Evolutionary conservation across 2,329 filamentous ascomycete genomes (phyloP).

Genomic region (Byssothecium circinans): DNA sequence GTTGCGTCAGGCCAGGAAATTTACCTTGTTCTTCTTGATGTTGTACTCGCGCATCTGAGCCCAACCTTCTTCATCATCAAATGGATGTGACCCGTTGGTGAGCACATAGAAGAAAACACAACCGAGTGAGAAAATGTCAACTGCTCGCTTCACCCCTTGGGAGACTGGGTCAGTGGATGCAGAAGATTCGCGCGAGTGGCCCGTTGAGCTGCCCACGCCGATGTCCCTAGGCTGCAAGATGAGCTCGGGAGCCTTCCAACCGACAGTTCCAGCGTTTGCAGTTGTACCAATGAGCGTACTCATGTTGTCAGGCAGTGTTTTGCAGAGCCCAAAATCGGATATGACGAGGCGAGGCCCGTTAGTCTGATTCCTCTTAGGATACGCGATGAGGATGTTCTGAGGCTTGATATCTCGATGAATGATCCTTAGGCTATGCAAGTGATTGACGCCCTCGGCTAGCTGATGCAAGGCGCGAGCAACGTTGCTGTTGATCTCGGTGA

Average conservation of each 20-base stretch:
- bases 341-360: constrained; percentile 83
- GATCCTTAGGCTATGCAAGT: constrained; percentile 88
- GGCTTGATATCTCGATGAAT: constrained; percentile 97
- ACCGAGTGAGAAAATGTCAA: constrained; percentile 95
- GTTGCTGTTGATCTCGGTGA: constrained; percentile 72
- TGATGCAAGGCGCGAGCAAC: constrained; percentile 81
- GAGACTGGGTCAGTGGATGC: constrained; percentile 47
- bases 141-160: constrained; percentile 87
- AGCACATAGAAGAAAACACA: constrained; percentile 99
- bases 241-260: constrained; percentile 94
- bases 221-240: constrained; percentile 62
- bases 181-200: constrained; percentile 47
- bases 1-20: not conserved
- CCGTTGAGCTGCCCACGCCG: constrained; percentile 45
- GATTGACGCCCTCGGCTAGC: constrained; percentile 83
- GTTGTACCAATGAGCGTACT: constrained; percentile 95
- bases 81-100: constrained; percentile 88
- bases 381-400: constrained; percentile 88
- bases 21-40: constrained; percentile 78
- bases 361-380: constrained; percentile 67
- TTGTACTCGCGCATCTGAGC: constrained; percentile 86
- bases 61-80: constrained; percentile 90
- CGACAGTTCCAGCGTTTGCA: constrained; percentile 89
- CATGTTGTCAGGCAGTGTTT: constrained; percentile 92
- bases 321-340: constrained; percentile 96